phyloP scores from a whole-genome alignment of 2,329 filamentous ascomycete species.

The Microthyrium microscopicum region DNA sequence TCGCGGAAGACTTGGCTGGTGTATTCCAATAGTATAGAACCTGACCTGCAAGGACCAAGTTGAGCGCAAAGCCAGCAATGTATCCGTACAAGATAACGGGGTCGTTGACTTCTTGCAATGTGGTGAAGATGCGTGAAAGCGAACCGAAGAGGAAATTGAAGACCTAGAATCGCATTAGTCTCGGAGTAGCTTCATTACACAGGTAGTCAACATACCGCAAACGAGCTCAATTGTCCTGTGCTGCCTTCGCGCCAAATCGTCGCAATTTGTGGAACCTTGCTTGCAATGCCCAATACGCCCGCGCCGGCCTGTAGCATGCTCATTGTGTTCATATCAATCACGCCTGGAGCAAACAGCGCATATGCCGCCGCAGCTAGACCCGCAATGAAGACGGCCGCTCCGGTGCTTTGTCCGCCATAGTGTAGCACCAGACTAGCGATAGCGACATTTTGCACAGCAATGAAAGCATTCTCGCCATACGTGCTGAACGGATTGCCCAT shows the following conservation, averaged over 20 bases:
- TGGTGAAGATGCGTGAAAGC: conserved; percentile 90
- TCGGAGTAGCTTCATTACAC: background rate
- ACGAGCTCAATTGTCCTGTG: conserved; percentile 90
- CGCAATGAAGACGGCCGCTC: conserved; percentile 64
- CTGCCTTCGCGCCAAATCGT: conserved; percentile 72
- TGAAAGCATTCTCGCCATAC: conserved; percentile 86
- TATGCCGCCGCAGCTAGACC: conserved; percentile 53
- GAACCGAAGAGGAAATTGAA: conserved; percentile 96
- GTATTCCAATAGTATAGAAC: conserved; percentile 95
- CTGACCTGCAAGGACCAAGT: conserved; percentile 70
- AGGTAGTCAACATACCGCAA: conserved; percentile 51
- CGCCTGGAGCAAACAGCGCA: conserved; percentile 48
- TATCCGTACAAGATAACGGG: conserved; percentile 92
- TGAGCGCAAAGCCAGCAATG: conserved; percentile 78
- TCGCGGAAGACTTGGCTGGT: conserved; percentile 24
- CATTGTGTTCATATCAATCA: conserved; percentile 52
- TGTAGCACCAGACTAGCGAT: conserved; percentile 77
- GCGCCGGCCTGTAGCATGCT: conserved; percentile 69
- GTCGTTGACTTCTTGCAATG: conserved; percentile 91
- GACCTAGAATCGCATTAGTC: conserved; percentile 40
- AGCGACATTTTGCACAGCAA: conserved; percentile 79
- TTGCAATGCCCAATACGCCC: conserved; percentile 66
- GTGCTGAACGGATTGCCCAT: conserved; percentile 91
- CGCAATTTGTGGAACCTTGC: conserved; percentile 85
- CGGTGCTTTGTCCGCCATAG: conserved; percentile 52